Conservation (phyloP, 306 rosid genomes). For the Vicia sativa region DNA sequence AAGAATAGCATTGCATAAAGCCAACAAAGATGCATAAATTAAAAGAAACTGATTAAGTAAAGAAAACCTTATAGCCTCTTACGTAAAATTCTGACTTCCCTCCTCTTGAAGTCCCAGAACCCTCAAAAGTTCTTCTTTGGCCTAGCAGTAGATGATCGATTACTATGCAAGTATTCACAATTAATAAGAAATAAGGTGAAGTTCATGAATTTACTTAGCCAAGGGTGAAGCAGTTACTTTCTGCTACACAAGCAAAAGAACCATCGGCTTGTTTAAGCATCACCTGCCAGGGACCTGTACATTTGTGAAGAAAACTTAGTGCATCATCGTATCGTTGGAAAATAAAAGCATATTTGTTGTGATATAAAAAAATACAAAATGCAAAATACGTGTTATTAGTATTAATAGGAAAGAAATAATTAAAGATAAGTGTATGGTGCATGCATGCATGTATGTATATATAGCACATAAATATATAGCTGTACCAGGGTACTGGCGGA, state of each 20-base stretch:
- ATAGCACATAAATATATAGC: constrained; percentile 31
- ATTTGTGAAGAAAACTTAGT: constrained; percentile 28
- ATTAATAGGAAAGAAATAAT: background rate
- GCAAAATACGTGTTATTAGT: background rate
- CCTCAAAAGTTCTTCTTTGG: constrained; percentile 87
- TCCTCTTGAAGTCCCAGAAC: constrained; percentile 89
- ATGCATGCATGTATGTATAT: background rate
- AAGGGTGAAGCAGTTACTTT: constrained; percentile 87
- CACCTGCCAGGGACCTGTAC: constrained; percentile 96
- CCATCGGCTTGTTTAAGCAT: constrained; percentile 97
- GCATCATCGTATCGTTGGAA: constrained; percentile 21
- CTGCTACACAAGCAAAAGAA: constrained; percentile 92
- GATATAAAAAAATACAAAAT: too few relatives aligned
- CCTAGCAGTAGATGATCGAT: constrained; percentile 57
- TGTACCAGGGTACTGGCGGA: constrained; percentile 93
- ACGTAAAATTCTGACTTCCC: constrained; percentile 91
- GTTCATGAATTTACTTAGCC: constrained; percentile 67
- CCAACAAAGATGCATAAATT: constrained; percentile 25
- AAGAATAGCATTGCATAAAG: constrained; percentile 10
- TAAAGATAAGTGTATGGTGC: background rate
- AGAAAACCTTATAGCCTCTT: constrained; percentile 85
- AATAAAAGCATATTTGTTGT: constrained; percentile 9
- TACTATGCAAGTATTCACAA: constrained; percentile 28
- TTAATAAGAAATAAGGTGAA: constrained; percentile 35
- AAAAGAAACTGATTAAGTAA: constrained; percentile 32